Conservation (phyloP, 2,329 filamentous ascomycete species). For the Pseudocercospora pini-densiflorae region DNA sequence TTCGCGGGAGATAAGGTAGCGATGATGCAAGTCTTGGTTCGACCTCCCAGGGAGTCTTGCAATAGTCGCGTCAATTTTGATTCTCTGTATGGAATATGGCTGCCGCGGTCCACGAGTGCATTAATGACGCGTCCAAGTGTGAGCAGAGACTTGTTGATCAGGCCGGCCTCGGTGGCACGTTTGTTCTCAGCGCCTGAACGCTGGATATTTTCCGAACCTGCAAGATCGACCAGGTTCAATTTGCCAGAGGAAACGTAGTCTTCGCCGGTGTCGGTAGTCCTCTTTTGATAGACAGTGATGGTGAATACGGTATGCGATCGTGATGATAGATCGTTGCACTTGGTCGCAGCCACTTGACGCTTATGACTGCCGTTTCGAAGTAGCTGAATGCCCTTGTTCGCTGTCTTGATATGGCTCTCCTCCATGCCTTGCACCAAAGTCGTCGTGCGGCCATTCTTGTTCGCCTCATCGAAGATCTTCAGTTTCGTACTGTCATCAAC, state of each 20-base stretch:
- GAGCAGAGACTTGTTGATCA: slow-evolving; percentile 97
- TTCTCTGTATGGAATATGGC: slow-evolving; percentile 91
- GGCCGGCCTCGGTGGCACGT: slow-evolving; percentile 87
- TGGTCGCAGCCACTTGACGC: slow-evolving; percentile 98
- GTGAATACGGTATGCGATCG: slow-evolving; percentile 98
- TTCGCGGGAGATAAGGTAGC: slow-evolving; percentile 94
- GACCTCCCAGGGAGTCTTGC: slow-evolving; percentile 94
- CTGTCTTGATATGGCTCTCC: slow-evolving; percentile 87
- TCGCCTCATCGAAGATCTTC: slow-evolving; percentile 93
- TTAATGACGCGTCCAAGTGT: slow-evolving; percentile 98
- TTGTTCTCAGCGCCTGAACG: slow-evolving; percentile 98
- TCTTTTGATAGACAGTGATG: slow-evolving; percentile 88
- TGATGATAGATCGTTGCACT: slow-evolving; percentile 97
- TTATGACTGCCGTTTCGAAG: slow-evolving; percentile 89
- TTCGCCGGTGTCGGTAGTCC: slow-evolving; percentile 78
- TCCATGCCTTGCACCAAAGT: slow-evolving; percentile 98
- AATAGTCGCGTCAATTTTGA: slow-evolving; percentile 93
- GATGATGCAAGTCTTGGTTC: slow-evolving; percentile 98
- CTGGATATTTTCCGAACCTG: slow-evolving; percentile 97
- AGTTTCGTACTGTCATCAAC: slow-evolving; percentile 81
- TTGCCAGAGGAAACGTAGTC: slow-evolving; percentile 91
- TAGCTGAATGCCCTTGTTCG: slow-evolving; percentile 83
- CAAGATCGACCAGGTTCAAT: slow-evolving; percentile 93
- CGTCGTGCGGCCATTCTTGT: slow-evolving; percentile 79
- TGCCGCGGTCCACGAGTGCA: slow-evolving; percentile 85